These are phyloP conservation scores for Cutaneotrichosporon sp. DNA, from an alignment of 1,284 basidiomycete species.

Conservation along the genomic window DNA sequence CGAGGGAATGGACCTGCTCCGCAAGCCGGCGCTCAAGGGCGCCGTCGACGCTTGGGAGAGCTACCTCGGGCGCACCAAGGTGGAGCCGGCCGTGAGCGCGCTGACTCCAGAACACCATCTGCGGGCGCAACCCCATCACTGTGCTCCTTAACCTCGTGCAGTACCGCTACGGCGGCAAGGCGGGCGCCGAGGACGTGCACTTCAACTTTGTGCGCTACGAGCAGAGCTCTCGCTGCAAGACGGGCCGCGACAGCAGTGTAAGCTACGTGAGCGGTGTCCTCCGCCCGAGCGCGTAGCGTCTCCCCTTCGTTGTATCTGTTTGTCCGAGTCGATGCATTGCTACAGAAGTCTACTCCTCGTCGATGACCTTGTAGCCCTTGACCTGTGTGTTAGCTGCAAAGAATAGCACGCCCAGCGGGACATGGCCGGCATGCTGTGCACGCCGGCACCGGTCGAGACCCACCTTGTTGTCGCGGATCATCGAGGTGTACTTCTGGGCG, in stretches of 20 bases:
- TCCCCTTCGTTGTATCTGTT: constrained; percentile 10
- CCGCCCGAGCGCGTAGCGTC: background rate
- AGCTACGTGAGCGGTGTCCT: constrained; percentile 81
- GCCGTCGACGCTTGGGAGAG: constrained; percentile 65
- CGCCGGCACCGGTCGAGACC: constrained; percentile 44
- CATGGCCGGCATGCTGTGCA: too few species aligned
- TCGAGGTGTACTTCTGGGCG: constrained; percentile 77
- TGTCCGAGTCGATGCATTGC: constrained; percentile 28
- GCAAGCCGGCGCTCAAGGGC: constrained; percentile 53
- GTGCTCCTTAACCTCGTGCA: constrained; percentile 79
- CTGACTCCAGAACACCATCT: constrained; percentile 82
- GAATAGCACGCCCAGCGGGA: too few species aligned
- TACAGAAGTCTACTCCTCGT: constrained; percentile 44
- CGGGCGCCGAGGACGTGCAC: constrained; percentile 24
- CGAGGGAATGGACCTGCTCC: constrained; percentile 44
- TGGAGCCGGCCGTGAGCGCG: constrained; percentile 23
- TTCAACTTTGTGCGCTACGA: constrained; percentile 83
- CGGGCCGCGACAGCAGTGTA: constrained; percentile 78
- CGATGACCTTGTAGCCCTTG: constrained; percentile 61
- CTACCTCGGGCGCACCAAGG: constrained; percentile 71
- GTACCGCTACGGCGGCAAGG: constrained; percentile 60
- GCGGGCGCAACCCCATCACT: constrained; percentile 92
- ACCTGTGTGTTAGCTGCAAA: constrained; percentile 54
- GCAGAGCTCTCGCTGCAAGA: constrained; percentile 78
- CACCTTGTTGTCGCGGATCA: constrained; percentile 85